These are phyloP conservation scores for Rhizopogon vesiculosus DNA, from an alignment of 768 basidiomycete genomes.

Conservation along the genomic window DNA sequence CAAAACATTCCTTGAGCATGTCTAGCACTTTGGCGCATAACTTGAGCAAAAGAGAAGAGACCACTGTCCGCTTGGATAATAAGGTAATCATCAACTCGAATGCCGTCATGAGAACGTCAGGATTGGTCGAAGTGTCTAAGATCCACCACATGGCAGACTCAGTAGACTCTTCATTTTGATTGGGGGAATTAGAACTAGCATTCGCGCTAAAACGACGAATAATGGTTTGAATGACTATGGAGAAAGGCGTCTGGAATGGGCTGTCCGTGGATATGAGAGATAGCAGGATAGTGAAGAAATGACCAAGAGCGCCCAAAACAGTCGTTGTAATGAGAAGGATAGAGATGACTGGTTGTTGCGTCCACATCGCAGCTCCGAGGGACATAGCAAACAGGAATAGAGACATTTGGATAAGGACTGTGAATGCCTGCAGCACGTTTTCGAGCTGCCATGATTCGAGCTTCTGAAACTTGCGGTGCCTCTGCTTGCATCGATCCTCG, in stretches of 20 bases:
- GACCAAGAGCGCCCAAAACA: not conserved
- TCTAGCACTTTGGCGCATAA: too few species aligned
- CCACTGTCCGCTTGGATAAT: not conserved
- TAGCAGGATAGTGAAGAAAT: not conserved
- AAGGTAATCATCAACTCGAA: too few species aligned
- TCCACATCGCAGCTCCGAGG: not conserved
- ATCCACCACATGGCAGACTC: not conserved
- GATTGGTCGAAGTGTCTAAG: conserved; percentile 9
- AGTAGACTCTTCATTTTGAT: too few species aligned
- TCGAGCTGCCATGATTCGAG: conserved; percentile 1
- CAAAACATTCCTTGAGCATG: too few species aligned
- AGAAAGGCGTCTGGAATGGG: too few species aligned
- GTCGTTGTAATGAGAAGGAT: not conserved
- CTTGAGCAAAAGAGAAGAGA: not conserved
- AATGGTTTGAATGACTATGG: too few species aligned
- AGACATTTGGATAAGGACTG: not conserved
- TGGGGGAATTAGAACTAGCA: too few species aligned
- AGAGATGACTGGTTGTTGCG: not conserved
- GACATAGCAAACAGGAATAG: conserved; percentile 1
- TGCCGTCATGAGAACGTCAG: not conserved
- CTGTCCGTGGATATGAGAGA: not conserved
- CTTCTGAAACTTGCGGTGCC: too few species aligned
- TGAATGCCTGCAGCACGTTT: not conserved
- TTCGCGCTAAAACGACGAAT: too few species aligned
- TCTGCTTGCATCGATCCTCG: not conserved